phyloP scores from a whole-genome alignment of 768 basidiomycete species.

The Naganishia vaughanmartiniae region DNA sequence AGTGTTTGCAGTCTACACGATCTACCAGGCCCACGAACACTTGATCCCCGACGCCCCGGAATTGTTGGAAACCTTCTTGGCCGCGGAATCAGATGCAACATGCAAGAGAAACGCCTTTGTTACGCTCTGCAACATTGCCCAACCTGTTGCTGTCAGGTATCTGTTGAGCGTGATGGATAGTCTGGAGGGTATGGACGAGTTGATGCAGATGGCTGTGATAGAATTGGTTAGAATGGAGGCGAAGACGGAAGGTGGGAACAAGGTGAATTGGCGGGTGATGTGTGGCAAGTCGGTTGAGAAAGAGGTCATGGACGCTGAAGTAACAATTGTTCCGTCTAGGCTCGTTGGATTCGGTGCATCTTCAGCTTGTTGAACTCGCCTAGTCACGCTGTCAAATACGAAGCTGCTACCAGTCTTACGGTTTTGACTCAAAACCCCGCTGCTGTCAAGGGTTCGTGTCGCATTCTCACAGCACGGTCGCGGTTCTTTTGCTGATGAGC shows the following conservation, averaged over 20 bases:
- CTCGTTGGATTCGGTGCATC: slow-evolving; percentile 90
- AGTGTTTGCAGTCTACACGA: slow-evolving; percentile 90
- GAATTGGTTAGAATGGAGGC: slow-evolving; percentile 89
- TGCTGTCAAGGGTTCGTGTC: slow-evolving; percentile 77
- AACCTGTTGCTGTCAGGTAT: slow-evolving; percentile 88
- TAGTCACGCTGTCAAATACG: slow-evolving; percentile 93
- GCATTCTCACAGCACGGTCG: background rate
- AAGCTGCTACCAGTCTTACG: slow-evolving; percentile 91
- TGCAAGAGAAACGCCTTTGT: slow-evolving; percentile 98
- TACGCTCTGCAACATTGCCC: slow-evolving; percentile 73
- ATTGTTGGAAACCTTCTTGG: slow-evolving; percentile 91
- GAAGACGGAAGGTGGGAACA: slow-evolving; percentile 74
- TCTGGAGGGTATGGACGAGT: slow-evolving; percentile 77
- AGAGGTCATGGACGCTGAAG: background rate
- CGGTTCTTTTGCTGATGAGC: slow-evolving; percentile 16
- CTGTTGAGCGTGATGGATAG: slow-evolving; percentile 80
- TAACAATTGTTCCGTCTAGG: slow-evolving; percentile 54
- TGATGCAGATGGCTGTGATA: slow-evolving; percentile 91
- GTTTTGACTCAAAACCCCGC: slow-evolving; percentile 91
- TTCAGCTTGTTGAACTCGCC: slow-evolving; percentile 85
- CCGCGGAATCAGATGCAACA: slow-evolving; percentile 90
- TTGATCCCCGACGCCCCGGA: slow-evolving; percentile 96
- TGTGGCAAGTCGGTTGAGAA: background rate
- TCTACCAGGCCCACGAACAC: slow-evolving; percentile 89
- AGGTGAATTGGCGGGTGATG: slow-evolving; percentile 58